Conservation (phyloP, 2,329 filamentous ascomycete species). For the Alternaria ethzedia region DNA sequence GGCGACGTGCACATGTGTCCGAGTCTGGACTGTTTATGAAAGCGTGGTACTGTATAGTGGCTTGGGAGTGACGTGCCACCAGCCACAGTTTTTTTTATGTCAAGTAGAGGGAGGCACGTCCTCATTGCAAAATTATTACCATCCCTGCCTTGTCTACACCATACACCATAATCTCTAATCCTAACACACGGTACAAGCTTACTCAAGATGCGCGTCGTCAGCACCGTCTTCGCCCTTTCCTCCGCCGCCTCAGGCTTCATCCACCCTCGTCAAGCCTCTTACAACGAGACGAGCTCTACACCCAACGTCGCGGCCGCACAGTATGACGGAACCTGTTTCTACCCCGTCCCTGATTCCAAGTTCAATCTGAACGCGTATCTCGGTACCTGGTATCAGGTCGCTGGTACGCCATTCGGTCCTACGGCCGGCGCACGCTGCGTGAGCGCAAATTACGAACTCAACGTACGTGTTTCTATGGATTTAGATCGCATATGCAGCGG, state of each 20-base stretch:
- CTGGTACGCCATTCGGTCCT: slow-evolving; percentile 37
- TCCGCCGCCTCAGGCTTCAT: slow-evolving; percentile 24
- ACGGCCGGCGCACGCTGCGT: slow-evolving; percentile 34
- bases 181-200: background rate
- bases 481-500: background rate
- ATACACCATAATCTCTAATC: background rate
- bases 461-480: slow-evolving; percentile 10
- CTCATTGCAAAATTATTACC: background rate
- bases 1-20: slow-evolving; percentile 10
- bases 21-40: background rate
- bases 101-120: background rate
- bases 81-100: background rate
- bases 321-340: slow-evolving; percentile 37
- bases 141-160: background rate
- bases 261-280: slow-evolving; percentile 12
- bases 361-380: slow-evolving; percentile 36
- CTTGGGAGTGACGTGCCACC: slow-evolving; percentile 9
- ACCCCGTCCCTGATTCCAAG: slow-evolving; percentile 32
- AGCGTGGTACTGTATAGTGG: background rate
- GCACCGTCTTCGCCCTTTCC: slow-evolving; percentile 23
- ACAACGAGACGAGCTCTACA: slow-evolving; percentile 13
- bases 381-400: slow-evolving; percentile 41
- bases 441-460: slow-evolving; percentile 32
- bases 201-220: slow-evolving; percentile 24
- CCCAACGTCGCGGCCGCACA: slow-evolving; percentile 29